phyloP scores from a whole-genome alignment of 148 eudicot species.

The Heliosperma pusillum region DNA sequence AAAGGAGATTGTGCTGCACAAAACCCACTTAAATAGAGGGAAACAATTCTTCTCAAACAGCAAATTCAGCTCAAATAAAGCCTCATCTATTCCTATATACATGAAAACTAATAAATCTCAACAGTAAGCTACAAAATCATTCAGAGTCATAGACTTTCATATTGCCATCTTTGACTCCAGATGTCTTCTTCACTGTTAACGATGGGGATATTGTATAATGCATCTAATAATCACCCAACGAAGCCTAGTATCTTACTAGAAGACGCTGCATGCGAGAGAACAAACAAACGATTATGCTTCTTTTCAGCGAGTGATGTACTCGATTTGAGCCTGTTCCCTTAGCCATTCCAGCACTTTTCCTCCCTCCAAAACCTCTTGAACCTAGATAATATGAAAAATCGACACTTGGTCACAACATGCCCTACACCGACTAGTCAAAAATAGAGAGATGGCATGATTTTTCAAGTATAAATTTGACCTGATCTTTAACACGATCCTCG shows the following conservation, averaged over 20 bases:
- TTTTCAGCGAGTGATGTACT: slow-evolving; percentile 38
- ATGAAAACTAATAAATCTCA: background rate
- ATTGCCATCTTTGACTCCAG: background rate
- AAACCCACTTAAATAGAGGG: background rate
- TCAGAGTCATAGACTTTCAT: background rate
- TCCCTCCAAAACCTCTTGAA: slow-evolving; percentile 88
- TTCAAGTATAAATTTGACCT: slow-evolving; percentile 39
- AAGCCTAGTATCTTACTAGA: background rate
- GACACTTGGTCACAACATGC: background rate
- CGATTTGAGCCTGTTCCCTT: slow-evolving; percentile 63
- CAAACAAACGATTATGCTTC: background rate
- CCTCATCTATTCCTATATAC: slow-evolving; percentile 9
- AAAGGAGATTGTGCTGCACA: background rate
- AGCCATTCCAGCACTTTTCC: slow-evolving; percentile 97
- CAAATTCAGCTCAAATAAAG: background rate
- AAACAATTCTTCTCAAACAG: background rate
- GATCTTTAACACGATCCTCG: slow-evolving; percentile 72
- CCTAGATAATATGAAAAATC: slow-evolving; percentile 33
- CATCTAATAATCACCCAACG: background rate
- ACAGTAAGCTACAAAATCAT: slow-evolving; percentile 11
- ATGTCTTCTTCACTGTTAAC: background rate
- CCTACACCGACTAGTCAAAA: background rate
- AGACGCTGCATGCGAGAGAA: background rate
- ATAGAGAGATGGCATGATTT: background rate
- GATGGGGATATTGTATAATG: background rate